These are phyloP conservation scores for Arachis hypogaea DNA, from an alignment of 306 rosid genomes.

Conservation along the genomic window DNA sequence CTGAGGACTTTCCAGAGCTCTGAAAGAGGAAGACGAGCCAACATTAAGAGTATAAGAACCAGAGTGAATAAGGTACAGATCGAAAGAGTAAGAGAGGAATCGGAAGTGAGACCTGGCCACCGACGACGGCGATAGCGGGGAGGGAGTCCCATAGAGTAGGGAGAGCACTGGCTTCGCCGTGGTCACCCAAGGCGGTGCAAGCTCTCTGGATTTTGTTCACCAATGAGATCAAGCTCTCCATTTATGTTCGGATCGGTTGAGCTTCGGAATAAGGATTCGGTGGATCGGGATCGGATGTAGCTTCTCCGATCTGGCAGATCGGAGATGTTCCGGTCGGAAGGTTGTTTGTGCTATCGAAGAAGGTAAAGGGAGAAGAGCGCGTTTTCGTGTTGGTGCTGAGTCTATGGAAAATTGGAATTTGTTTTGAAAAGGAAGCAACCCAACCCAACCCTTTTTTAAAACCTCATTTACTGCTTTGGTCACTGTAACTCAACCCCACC, in stretches of 20 bases:
- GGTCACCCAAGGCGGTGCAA: conserved; percentile 94
- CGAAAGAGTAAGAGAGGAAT: conserved; percentile 33
- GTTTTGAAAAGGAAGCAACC: conserved; percentile 33
- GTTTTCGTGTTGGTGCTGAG: conserved; percentile 16
- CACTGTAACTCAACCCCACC: background rate
- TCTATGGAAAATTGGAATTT: conserved; percentile 34
- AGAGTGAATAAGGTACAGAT: background rate
- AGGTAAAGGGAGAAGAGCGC: conserved; percentile 29
- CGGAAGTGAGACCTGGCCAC: conserved; percentile 80
- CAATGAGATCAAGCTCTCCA: conserved; percentile 83
- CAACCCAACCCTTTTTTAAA: background rate
- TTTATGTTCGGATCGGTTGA: conserved; percentile 33
- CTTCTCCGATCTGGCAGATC: conserved; percentile 16
- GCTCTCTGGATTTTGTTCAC: conserved; percentile 98
- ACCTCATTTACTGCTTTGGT: background rate
- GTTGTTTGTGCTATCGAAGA: conserved; percentile 29
- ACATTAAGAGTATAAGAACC: conserved; percentile 8
- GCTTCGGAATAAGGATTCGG: background rate
- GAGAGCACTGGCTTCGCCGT: conserved; percentile 86
- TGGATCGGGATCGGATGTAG: conserved; percentile 1
- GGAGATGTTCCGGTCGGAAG: conserved; percentile 19
- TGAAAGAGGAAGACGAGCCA: conserved; percentile 37
- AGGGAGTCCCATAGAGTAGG: conserved; percentile 97
- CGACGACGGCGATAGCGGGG: conserved; percentile 95
- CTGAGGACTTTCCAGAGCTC: conserved; percentile 98